Evolutionary conservation across 2,329 filamentous ascomycete genomes (phyloP).

Genomic region (Ceratocystiopsis sp.): DNA sequence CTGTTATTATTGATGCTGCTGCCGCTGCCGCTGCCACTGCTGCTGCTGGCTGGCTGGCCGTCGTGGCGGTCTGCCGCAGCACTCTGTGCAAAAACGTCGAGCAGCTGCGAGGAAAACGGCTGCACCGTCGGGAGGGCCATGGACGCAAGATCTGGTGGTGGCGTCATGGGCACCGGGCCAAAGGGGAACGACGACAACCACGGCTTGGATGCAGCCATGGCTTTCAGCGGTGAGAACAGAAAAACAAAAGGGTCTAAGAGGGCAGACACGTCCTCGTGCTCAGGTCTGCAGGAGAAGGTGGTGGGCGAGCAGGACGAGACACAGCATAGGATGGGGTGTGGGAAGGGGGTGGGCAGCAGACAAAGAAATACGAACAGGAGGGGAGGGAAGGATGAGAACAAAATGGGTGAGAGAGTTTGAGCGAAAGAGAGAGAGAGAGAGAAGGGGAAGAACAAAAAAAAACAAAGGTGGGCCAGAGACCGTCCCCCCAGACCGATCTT

Average conservation of each 20-base stretch:
- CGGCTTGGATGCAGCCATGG: slow-evolving; percentile 14
- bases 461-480: neutral
- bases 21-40: slow-evolving; percentile 2
- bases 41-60: slow-evolving; percentile 3
- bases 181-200: slow-evolving; percentile 13
- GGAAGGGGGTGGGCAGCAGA: no score
- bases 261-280: no score
- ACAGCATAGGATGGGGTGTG: no score
- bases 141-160: slow-evolving; percentile 21
- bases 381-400: neutral
- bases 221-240: no score
- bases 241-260: no score
- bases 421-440: neutral
- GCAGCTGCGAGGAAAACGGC: slow-evolving; percentile 1
- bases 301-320: no score
- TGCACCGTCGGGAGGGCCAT: slow-evolving; percentile 11
- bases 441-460: neutral
- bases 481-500: neutral
- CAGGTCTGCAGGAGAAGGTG: no score
- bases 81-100: neutral
- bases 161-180: slow-evolving; percentile 21
- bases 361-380: neutral
- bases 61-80: neutral
- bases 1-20: neutral
- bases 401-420: neutral